phyloP scores from a whole-genome alignment of 2,329 filamentous ascomycete species.

The Phoma sp. region DNA sequence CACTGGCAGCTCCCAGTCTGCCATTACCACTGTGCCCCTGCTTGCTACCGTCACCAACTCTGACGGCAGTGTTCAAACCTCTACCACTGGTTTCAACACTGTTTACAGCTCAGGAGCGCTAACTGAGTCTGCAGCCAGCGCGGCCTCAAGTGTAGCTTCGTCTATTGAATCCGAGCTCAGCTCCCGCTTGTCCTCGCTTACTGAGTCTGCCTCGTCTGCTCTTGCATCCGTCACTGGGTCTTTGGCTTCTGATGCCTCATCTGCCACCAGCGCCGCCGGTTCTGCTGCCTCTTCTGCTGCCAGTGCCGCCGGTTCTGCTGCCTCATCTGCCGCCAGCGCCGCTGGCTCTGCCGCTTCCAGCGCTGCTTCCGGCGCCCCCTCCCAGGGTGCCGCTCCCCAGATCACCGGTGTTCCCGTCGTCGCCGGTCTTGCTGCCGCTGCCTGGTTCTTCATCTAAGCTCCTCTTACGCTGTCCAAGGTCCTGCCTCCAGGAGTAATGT shows the following conservation, averaged over 20 bases:
- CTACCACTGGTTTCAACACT: slow-evolving; percentile 35
- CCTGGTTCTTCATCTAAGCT: slow-evolving; percentile 48
- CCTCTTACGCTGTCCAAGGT: slow-evolving; percentile 23
- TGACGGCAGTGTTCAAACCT: slow-evolving; percentile 27
- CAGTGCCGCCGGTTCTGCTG: slow-evolving; percentile 18
- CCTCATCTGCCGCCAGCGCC: slow-evolving; percentile 16
- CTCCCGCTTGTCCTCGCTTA: slow-evolving; percentile 6
- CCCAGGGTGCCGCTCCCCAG: slow-evolving; percentile 36
- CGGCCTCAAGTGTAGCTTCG: slow-evolving; percentile 21
- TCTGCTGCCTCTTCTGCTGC: slow-evolving; percentile 10
- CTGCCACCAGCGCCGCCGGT: slow-evolving; percentile 21
- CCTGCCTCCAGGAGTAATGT: slow-evolving; percentile 40
- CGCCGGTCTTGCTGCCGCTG: slow-evolving; percentile 46
- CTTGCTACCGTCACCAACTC: slow-evolving; percentile 29
- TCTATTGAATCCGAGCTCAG: slow-evolving; percentile 22
- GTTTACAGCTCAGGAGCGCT: slow-evolving; percentile 22
- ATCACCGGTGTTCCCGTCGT: slow-evolving; percentile 46
- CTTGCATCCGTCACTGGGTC: slow-evolving; percentile 18
- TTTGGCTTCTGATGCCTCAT: slow-evolving; percentile 18
- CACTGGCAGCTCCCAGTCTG: slow-evolving; percentile 17
- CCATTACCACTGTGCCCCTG: slow-evolving; percentile 28
- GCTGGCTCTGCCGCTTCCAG: slow-evolving; percentile 24
- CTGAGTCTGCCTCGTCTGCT: slow-evolving; percentile 21
- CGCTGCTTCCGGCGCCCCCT: slow-evolving; percentile 12
- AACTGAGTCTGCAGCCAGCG: slow-evolving; percentile 19